A percentile compares a stretch with the other conserved stretches of the same genome.
These are phyloP conservation scores for Copromyces sp. DNA, from an alignment of 495 filamentous ascomycete species.

Conservation along the genomic window DNA sequence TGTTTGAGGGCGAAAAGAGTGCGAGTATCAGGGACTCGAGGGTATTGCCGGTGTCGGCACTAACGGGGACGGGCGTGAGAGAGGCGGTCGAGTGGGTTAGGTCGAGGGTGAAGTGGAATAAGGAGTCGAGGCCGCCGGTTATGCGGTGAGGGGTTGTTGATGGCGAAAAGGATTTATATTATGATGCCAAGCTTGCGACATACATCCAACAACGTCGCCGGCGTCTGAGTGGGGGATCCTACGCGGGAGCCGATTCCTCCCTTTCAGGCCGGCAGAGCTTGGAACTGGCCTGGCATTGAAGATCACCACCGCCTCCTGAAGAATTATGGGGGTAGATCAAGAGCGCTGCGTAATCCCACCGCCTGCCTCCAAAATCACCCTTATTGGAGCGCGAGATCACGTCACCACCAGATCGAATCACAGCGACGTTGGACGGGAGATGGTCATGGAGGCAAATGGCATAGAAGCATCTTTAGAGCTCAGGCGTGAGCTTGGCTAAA, in stretches of 20 bases:
- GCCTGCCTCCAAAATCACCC: background rate
- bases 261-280: background rate
- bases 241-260: background rate
- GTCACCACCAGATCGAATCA: background rate
- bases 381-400: background rate
- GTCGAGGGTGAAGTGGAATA: constrained; percentile 89
- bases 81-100: constrained; percentile 96
- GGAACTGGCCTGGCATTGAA: background rate
- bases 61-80: constrained; percentile 82
- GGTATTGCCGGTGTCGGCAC: constrained; percentile 81
- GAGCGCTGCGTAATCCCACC: background rate
- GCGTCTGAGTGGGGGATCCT: too few relatives aligned
- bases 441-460: background rate
- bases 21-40: constrained; percentile 75
- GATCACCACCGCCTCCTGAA: background rate
- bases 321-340: background rate
- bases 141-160: constrained; percentile 53
- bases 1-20: constrained; percentile 89
- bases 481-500: background rate
- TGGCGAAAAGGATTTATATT: background rate
- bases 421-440: background rate
- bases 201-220: background rate
- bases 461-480: background rate
- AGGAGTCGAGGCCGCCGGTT: constrained; percentile 79
- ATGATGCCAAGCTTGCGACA: background rate